Percentiles rank a stretch among this genome's conserved stretches.
Evolutionary conservation across 495 filamentous ascomycete genomes (phyloP).

Genomic region (Penicillium verhagenii): DNA sequence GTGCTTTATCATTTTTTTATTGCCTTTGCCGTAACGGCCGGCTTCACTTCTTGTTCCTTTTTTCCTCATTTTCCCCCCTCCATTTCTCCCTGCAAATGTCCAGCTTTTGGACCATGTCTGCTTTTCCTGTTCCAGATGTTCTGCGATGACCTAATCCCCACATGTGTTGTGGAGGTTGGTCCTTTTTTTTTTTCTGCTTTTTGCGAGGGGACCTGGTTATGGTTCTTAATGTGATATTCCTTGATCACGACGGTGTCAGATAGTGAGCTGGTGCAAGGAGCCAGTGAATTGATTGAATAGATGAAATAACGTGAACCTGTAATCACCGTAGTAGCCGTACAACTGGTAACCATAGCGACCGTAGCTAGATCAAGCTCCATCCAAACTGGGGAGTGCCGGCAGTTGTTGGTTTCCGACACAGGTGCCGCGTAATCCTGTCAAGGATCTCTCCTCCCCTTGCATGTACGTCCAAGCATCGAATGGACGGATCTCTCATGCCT

Average conservation of each 20-base stretch:
- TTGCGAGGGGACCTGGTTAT: not conserved
- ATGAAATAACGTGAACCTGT: conserved; percentile 7
- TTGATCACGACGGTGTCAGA: conserved; percentile 2
- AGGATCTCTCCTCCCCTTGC: too few relatives aligned
- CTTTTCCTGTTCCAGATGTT: not conserved
- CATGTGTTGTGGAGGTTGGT: not conserved
- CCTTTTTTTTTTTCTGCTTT: not conserved
- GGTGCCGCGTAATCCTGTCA: too few relatives aligned
- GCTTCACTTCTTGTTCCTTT: conserved; percentile 12
- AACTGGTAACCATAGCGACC: not conserved
- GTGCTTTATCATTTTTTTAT: conserved; percentile 17
- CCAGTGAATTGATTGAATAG: conserved; percentile 24
- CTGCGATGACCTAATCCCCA: not conserved
- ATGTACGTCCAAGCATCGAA: not conserved
- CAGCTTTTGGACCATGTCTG: not conserved
- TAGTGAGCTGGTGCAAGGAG: not conserved
- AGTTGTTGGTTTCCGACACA: too few relatives aligned
- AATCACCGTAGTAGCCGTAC: not conserved
- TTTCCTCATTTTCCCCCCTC: not conserved
- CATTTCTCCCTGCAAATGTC: not conserved
- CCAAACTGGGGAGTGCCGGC: too few relatives aligned
- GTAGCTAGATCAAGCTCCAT: too few relatives aligned
- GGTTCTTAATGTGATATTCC: conserved; percentile 5
- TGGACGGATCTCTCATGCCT: not conserved
- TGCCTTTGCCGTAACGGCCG: conserved; percentile 32